Percentiles rank a stretch among this genome's conserved stretches.
phyloP scores from a whole-genome alignment of 768 basidiomycete genomes.

The Pholiota molesta region DNA sequence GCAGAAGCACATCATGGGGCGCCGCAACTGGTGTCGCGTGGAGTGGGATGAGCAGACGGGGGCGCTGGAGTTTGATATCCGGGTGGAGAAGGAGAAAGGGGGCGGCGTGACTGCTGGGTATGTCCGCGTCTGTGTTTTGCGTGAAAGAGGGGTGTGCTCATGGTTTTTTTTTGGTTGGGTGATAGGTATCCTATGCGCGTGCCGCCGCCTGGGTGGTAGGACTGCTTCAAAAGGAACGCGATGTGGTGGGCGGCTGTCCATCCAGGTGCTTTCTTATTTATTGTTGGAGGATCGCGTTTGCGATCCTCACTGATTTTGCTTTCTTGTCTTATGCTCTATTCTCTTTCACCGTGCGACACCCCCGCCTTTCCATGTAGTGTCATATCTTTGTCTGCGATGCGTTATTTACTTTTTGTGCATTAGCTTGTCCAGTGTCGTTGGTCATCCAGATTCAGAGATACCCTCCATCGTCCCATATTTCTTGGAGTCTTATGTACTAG shows the following conservation, averaged over 20 bases:
- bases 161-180: slow-evolving; percentile 9
- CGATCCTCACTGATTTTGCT: no score
- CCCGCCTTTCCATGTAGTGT: no score
- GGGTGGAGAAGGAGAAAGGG: slow-evolving; percentile 86
- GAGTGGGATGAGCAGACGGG: slow-evolving; percentile 58
- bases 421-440: neutral
- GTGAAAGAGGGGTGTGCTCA: neutral
- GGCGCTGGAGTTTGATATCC: slow-evolving; percentile 79
- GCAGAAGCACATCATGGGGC: slow-evolving; percentile 83
- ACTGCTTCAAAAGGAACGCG: no score
- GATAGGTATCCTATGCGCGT: slow-evolving; percentile 45
- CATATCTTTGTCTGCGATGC: no score
- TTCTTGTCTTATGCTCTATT: no score
- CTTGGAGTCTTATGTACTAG: neutral
- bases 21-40: slow-evolving; percentile 85
- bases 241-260: no score
- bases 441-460: neutral
- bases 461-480: neutral
- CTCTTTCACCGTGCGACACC: no score
- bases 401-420: neutral
- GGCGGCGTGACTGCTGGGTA: slow-evolving; percentile 80
- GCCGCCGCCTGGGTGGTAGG: slow-evolving; percentile 42
- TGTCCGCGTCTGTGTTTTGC: slow-evolving; percentile 26
- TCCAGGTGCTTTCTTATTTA: no score
- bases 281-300: no score